Evolutionary conservation across 176 grass and related monocot species (phyloP).

Genomic region (Thalia dealbata): DNA sequence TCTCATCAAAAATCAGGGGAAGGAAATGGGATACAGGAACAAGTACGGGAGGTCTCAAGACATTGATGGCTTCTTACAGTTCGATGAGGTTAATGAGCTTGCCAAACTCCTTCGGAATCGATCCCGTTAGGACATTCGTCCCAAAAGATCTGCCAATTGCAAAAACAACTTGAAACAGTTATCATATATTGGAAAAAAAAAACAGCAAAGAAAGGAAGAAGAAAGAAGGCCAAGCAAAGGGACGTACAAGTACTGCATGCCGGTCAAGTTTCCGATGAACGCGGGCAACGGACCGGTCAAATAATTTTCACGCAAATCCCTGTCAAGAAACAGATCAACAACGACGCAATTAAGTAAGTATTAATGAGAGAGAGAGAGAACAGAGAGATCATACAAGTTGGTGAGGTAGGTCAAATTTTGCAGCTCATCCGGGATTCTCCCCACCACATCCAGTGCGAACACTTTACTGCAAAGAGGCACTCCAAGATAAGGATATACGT

Average conservation of each 20-base stretch:
- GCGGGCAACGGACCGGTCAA: slow-evolving; percentile 64
- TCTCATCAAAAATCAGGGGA: no score
- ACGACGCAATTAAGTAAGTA: no score
- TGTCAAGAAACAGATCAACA: slow-evolving; percentile 18
- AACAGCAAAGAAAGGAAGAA: neutral
- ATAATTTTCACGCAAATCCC: slow-evolving; percentile 43
- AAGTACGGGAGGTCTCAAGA: no score
- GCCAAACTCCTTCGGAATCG: slow-evolving; percentile 71
- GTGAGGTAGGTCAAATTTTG: no score
- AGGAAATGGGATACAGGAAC: no score
- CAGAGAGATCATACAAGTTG: no score
- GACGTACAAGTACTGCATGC: slow-evolving; percentile 61
- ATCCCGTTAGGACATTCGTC: slow-evolving; percentile 61
- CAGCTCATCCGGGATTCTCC: neutral
- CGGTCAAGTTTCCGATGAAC: slow-evolving; percentile 48
- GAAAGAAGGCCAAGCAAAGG: no score
- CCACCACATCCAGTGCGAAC: neutral
- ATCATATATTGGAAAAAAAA: neutral
- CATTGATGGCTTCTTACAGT: slow-evolving; percentile 41
- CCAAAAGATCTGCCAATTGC: slow-evolving; percentile 27
- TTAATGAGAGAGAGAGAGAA: neutral
- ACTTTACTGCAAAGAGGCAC: neutral
- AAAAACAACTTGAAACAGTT: no score
- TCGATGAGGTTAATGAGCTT: slow-evolving; percentile 35
- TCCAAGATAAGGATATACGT: neutral